These are phyloP conservation scores for Thielaviopsis populi DNA, from an alignment of 2,329 filamentous ascomycete genomes.

Conservation along the genomic window DNA sequence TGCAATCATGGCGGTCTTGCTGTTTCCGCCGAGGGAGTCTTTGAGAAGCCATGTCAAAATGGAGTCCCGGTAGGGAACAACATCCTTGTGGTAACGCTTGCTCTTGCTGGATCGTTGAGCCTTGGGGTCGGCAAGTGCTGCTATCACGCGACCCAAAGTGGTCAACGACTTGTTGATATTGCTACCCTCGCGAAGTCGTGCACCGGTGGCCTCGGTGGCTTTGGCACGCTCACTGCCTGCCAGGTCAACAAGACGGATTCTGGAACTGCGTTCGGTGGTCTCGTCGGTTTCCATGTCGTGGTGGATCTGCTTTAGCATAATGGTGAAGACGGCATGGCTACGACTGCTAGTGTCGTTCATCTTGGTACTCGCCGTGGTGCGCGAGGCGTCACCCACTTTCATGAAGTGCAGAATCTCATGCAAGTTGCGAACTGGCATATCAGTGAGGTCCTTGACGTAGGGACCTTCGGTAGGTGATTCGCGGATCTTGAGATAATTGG, in stretches of 20 bases:
- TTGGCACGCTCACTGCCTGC: slow-evolving; percentile 92
- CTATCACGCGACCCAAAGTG: slow-evolving; percentile 88
- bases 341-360: slow-evolving; percentile 99
- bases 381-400: slow-evolving; percentile 73
- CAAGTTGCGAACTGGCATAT: slow-evolving; percentile 78
- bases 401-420: slow-evolving; percentile 80
- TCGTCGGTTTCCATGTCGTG: slow-evolving; percentile 96
- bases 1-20: slow-evolving; percentile 97
- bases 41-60: slow-evolving; percentile 76
- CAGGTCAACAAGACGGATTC: slow-evolving; percentile 87
- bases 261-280: slow-evolving; percentile 84
- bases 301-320: slow-evolving; percentile 95
- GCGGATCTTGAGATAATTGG: slow-evolving; percentile 91
- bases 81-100: slow-evolving; percentile 39
- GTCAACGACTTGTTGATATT: slow-evolving; percentile 99
- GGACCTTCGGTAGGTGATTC: slow-evolving; percentile 90
- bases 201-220: slow-evolving; percentile 84
- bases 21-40: slow-evolving; percentile 89
- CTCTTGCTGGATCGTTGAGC: slow-evolving; percentile 26
- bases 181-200: slow-evolving; percentile 78
- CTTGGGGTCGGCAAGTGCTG: slow-evolving; percentile 60
- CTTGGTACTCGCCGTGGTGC: slow-evolving; percentile 85
- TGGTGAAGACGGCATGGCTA: slow-evolving; percentile 94
- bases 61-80: slow-evolving; percentile 87
- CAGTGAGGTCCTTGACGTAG: slow-evolving; percentile 91